Evolutionary conservation across 805 yeast genomes (phyloP).

Genomic region (Komagataella mondaviorum): DNA sequence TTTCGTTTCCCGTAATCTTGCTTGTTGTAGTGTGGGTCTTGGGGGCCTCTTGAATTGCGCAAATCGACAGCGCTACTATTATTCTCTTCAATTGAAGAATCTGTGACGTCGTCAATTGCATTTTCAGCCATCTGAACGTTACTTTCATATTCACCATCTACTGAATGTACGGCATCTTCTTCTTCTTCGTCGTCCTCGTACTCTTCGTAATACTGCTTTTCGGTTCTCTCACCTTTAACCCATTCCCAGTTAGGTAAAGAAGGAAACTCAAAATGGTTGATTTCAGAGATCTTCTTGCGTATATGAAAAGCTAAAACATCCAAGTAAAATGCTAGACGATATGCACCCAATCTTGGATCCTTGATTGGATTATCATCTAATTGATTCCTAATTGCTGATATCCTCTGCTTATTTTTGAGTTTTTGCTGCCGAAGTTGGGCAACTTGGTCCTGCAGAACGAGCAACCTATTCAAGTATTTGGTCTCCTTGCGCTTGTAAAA

Average conservation of each 20-base stretch:
- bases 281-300: slow-evolving; percentile 12
- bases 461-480: slow-evolving; percentile 43
- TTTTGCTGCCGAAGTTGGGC: slow-evolving; percentile 47
- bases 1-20: slow-evolving; percentile 32
- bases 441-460: slow-evolving; percentile 56
- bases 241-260: slow-evolving; percentile 25
- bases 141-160: not conserved
- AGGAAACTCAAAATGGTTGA: slow-evolving; percentile 25
- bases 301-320: slow-evolving; percentile 9
- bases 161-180: not conserved
- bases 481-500: slow-evolving; percentile 52
- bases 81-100: not conserved
- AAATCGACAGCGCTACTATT: not conserved
- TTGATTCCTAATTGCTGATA: slow-evolving; percentile 3
- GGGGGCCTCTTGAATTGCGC: slow-evolving; percentile 2
- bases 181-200: slow-evolving; percentile 10
- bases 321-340: not conserved
- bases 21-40: slow-evolving; percentile 18
- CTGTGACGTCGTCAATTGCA: not conserved
- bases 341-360: not conserved
- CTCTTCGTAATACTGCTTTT: slow-evolving; percentile 20
- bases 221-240: slow-evolving; percentile 15
- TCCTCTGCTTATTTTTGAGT: slow-evolving; percentile 10
- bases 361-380: not conserved
- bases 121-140: not conserved